Base-by-base conservation (phyloP, 2,329 filamentous ascomycete genomes). In the Metarhizium anisopliae region DNA sequence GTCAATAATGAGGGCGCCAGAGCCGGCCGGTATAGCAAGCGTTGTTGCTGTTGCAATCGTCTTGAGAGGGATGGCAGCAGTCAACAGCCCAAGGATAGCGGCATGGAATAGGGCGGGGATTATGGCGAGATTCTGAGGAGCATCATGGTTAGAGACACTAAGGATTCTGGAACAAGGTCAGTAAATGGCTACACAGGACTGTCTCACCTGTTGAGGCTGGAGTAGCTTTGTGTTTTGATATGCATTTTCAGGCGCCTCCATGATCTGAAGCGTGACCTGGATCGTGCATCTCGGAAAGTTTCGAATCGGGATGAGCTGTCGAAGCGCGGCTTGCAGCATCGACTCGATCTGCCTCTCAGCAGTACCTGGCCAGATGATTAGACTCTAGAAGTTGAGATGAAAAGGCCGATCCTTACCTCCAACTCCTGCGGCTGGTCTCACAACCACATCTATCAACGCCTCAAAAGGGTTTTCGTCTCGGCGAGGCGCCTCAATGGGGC, bases 391-490 rank as follows among this genome's bases (percentile, higher is more conserved):
- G 25, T 49, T 8, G 25, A 49, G 13, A 49, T 49, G n/a, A 8
- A 49, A 13, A 40, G 20, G 18, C 32, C 20, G 4, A 43, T 18
- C 58, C 79, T 67, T 70, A 85, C 91, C 87, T 76, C 89, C 90
- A 50, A 94, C 85, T 16, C 92, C 92, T 60, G 87, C 85, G 40
- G 88, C 86, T 51, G 93, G 93, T 69, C 94, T 84, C 61, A 99
- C 83, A 68, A 93, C 85, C 56, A 99, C 89, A 72, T 97, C 94
- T 61, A 99, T 78, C 52, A 87, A 83, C 32, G 93, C 90, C 74
- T 96, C 91, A 71, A 95, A 92, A 7, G 94, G 88, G 62, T 94
- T 83, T 70, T 97, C 90, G 68, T 99, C 93, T 64, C 90, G 84
- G 65, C 92, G 83, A 63, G 85, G 84, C 16, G 93, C 90, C 74